A percentile compares a stretch with the other conserved stretches of the same genome.
These are phyloP conservation scores for Cyclocybe cylindracea DNA, from an alignment of 768 basidiomycete genomes.

Conservation along the genomic window DNA sequence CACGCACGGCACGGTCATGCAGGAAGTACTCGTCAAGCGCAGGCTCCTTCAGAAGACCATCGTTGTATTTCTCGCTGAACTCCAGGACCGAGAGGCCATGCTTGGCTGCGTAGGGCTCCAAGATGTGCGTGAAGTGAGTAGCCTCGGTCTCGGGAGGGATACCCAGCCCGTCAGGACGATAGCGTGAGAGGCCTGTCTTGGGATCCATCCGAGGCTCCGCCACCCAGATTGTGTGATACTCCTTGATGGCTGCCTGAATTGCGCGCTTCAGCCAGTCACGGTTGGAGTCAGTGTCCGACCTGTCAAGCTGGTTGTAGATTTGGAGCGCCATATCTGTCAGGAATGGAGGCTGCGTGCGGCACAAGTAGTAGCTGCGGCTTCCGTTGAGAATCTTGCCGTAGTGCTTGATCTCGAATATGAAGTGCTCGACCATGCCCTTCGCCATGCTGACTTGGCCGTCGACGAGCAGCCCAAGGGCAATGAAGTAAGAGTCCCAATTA, in stretches of 20 bases:
- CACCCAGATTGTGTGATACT: slow-evolving; percentile 98
- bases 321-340: slow-evolving; percentile 98
- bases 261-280: slow-evolving; percentile 92
- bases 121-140: slow-evolving; percentile 95
- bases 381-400: slow-evolving; percentile 98
- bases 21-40: slow-evolving; percentile 95
- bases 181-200: slow-evolving; percentile 92
- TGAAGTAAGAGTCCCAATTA: slow-evolving; percentile 97
- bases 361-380: slow-evolving; percentile 92
- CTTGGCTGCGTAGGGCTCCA: slow-evolving; percentile 92
- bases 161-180: slow-evolving; percentile 89
- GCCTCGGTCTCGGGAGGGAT: slow-evolving; percentile 99
- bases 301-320: slow-evolving; percentile 95
- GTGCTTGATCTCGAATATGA: slow-evolving; percentile 98
- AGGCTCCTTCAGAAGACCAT: slow-evolving; percentile 80
- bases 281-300: slow-evolving; percentile 77
- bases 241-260: slow-evolving; percentile 97
- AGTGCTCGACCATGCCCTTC: slow-evolving; percentile 98
- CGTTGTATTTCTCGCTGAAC: slow-evolving; percentile 96
- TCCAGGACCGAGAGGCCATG: slow-evolving; percentile 92
- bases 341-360: slow-evolving; percentile 97
- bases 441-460: slow-evolving; percentile 95
- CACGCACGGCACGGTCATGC: slow-evolving; percentile 94
- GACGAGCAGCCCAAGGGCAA: slow-evolving; percentile 89
- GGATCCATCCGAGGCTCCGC: slow-evolving; percentile 93